Evolutionary conservation across 257 asterid genomes (phyloP), one percentile per base, ranked within the genome.

Genomic region (Fraxinus anomala): DNA sequence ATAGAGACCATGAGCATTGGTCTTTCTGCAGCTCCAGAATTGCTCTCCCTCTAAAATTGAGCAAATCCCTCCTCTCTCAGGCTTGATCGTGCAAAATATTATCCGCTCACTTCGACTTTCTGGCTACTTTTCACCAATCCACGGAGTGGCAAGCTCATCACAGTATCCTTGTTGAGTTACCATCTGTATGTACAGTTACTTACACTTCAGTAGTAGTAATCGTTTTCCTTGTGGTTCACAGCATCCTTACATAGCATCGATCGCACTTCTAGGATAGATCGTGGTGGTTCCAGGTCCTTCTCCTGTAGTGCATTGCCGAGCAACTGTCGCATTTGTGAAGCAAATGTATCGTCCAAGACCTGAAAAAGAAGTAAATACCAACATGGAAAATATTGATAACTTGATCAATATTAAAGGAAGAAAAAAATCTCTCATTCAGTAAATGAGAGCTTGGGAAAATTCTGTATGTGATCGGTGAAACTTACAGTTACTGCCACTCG

Each of bases 231-330:
- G 83, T 86, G 84, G 73, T 89, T 90, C 77, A 82, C 85, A 16
- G 90, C 88, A 68, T 92, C 97, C 82, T 92, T 88, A 73, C 96
- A 90, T 0, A 94, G 92, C 93, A 94, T 92, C 1, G 99, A 91
- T 19, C 92, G 91, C 37, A 93, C 97, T 81, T 94, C 99, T 76
- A 91, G 68, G 54, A 92, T 82, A 10, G 91, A 84, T 75, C 94
- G 88, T 8, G 99, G 99, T 13, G 92, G 91, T 65, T 91, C 99
- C 72, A 91, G 68, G 77, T 91, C 99, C 66, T 89, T 94, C 82
- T 91, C 92, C 24, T 88, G 97, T 7, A 94, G 83, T 13, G 86
- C 86, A 75, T 92, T 93, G 26, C 99, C 99, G 0, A 94, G 89
- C 83, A 91, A 63, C 30, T 82, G 83, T 80, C 92, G 99, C 97